Base-by-base conservation (phyloP, 306 rosid genomes). In the Quercus aquifolioides region DNA sequence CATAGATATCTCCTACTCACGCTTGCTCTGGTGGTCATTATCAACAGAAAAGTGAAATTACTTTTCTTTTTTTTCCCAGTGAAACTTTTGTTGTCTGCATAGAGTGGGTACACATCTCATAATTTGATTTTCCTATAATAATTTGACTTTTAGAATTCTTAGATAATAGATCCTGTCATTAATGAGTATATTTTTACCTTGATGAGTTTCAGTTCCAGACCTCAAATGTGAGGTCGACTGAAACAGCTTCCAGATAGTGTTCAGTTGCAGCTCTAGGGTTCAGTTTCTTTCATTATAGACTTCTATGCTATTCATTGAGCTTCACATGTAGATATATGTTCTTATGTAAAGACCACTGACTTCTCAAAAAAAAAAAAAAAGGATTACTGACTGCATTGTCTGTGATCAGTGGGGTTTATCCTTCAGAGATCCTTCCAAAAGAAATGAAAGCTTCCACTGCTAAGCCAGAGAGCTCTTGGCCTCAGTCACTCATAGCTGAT, bases 321-420 rank as follows among this genome's bases (percentile, higher is more conserved):
- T 58, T 84, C 58, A 21, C 21, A 67, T 70, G 58, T 62, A 46
- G 62, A 67, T 56, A 30, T 15, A 35, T 78, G 55, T 75, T 18
- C 15, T 78, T 74, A 55, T 54, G 33, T 63, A 58, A 69, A 65
- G 76, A 17, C 68, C 12, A 9, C 46, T 41, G 46, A 41, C 46
- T 41, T 41, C 46, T 41, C 11, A 2, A 41, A 41, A 41, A 41
- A 41, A 41, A 38, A 38, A 41, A 41, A 41, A 41, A 57, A 74
- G 54, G 74, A 28, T 43, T 9, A 21, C 79, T 79, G 78, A 74
- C 59, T 15, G 72, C 43, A 59, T 87, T 81, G 74, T 59, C 77
- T 79, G 49, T 85, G 84, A 75, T 87, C 97, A 92, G 98, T 71
- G 97, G 97, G 51, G 84, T 74, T 49, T 95, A 95, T 82, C 97